Conservation (phyloP, 805 yeast species). For the Jamesozyma lodderae region DNA sequence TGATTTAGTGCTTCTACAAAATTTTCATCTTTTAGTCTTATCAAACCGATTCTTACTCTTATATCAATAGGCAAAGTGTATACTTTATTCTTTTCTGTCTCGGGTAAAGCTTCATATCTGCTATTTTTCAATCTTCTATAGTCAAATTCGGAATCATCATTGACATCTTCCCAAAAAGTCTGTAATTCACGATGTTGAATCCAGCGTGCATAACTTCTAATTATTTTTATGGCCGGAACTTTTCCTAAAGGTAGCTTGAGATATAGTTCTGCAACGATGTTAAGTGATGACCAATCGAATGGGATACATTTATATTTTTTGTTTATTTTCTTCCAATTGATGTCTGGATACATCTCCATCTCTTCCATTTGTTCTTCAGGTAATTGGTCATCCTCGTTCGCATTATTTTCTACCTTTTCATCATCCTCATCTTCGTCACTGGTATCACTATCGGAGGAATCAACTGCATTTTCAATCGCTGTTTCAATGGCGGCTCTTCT, state of each 20-base stretch:
- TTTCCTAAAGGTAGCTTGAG: constrained; percentile 47
- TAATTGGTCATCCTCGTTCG: constrained; percentile 12
- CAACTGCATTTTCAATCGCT: constrained; percentile 27
- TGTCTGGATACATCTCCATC: constrained; percentile 20
- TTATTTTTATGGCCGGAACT: constrained; percentile 50
- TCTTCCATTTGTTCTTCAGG: constrained; percentile 16
- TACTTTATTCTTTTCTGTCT: constrained; percentile 31
- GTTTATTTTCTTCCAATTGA: constrained; percentile 25
- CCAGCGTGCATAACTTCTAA: constrained; percentile 75
- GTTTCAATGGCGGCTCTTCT: constrained; percentile 30
- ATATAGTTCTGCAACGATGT: constrained; percentile 73
- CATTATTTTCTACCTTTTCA: constrained; percentile 12
- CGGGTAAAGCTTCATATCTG: constrained; percentile 35
- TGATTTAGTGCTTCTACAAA: constrained; percentile 66
- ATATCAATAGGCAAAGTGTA: constrained; percentile 75
- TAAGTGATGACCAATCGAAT: constrained; percentile 85
- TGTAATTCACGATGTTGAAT: constrained; percentile 56
- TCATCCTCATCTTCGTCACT: constrained; percentile 9
- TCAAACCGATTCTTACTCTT: constrained; percentile 66
- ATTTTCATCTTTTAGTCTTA: constrained; percentile 57
- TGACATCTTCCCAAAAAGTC: constrained; percentile 36
- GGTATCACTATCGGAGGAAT: constrained; percentile 18
- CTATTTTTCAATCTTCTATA: constrained; percentile 46
- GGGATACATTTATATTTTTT: constrained; percentile 34
- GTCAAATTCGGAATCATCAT: constrained; percentile 79